Percentiles rank a stretch among this genome's conserved stretches.
phyloP scores from a whole-genome alignment of 78 protist species.

The Planoprotostelium fungivorum region DNA sequence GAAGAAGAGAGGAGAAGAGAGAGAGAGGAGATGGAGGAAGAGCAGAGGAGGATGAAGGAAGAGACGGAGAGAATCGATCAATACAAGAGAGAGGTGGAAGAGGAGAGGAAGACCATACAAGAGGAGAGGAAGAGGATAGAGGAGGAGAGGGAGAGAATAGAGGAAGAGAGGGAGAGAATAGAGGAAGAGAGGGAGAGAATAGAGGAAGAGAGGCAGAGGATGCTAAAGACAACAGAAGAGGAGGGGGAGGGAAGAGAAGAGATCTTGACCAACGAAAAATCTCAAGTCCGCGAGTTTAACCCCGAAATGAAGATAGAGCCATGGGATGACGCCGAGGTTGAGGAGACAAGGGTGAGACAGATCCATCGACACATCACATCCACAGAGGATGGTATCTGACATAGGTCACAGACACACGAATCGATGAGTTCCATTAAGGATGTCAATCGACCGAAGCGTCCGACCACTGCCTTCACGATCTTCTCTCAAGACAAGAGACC shows the following conservation, averaged over 20 bases:
- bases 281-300: conserved; percentile 4
- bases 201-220: too few relatives aligned
- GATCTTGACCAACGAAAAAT: background rate
- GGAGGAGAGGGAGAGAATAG: too few relatives aligned
- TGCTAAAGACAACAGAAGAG: background rate
- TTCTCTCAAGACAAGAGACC: conserved; percentile 27
- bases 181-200: too few relatives aligned
- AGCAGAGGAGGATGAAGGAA: background rate
- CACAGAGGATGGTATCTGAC: too few relatives aligned
- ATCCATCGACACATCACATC: too few relatives aligned
- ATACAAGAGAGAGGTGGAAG: too few relatives aligned
- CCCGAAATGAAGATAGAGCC: conserved; percentile 36
- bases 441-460: conserved; percentile 50
- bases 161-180: too few relatives aligned
- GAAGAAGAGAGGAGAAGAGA: too few relatives aligned
- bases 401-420: conserved; percentile 7
- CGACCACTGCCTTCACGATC: conserved; percentile 41
- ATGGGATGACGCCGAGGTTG: conserved; percentile 15
- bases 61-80: background rate
- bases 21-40: background rate
- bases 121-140: too few relatives aligned
- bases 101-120: too few relatives aligned
- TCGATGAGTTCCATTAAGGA: conserved; percentile 9
- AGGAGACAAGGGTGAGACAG: background rate
- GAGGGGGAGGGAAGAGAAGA: background rate